Evolutionary conservation across 139 green algal species (phyloP), one percentile per base, ranked within the genome.

Genomic region (Chlorella ohadii): DNA sequence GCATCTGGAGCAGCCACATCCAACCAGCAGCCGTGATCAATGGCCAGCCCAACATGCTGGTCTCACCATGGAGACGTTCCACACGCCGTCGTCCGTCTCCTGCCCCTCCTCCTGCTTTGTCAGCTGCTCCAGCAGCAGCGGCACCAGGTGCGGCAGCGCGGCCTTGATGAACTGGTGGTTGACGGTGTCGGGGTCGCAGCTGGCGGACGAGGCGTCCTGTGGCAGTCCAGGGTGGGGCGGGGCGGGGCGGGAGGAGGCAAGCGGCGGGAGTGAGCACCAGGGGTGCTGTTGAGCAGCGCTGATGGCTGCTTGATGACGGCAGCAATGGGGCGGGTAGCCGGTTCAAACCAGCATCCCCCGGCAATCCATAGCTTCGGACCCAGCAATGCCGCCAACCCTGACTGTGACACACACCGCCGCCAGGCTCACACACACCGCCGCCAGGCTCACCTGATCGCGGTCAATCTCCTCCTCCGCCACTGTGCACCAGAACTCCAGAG

Each of bases 401-500:
- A n/a, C n/a, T n/a, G n/a, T n/a, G n/a, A n/a, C n/a, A n/a, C n/a
- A n/a, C n/a, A n/a, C n/a, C n/a, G n/a, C n/a, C n/a, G n/a, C n/a
- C n/a, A n/a, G n/a, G n/a, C n/a, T n/a, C n/a, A n/a, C n/a, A n/a
- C n/a, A n/a, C n/a, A n/a, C n/a, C n/a, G n/a, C n/a, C n/a, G n/a
- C n/a, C n/a, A n/a, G n/a, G n/a, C n/a, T n/a, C 63, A 83, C 78
- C 61, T 41, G 63, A 41, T 67, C 82, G 3, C 71, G 55, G 63
- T 92, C 91, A 28, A 93, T 90, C 87, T 98, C 95, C 84, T 97
- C 91, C 72, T 98, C 95, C 31, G 78, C 88, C 36, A 98, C 88
- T 1, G 93, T 94, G 82, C 87, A 97, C 97, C 97, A 99, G 51
- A 99, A 97, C 93, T 99, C 97, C 12, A 99, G 92, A 25, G 97